A percentile compares a stretch with the other conserved stretches of the same genome.
Evolutionary conservation across 257 asterid species (phyloP).

Genomic region (Lavandula angustifolia): DNA sequence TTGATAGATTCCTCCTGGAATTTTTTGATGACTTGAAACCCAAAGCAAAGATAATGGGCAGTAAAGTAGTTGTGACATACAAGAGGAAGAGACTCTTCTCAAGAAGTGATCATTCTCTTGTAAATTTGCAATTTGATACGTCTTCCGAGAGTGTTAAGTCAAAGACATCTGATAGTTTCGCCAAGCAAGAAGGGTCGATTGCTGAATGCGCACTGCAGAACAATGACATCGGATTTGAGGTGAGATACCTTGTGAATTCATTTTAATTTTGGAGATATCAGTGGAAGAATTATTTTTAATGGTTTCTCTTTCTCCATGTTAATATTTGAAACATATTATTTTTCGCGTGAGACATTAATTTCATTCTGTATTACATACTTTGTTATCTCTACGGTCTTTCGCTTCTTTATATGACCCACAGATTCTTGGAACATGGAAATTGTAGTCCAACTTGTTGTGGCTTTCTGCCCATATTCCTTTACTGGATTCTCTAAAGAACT

Average conservation of each 20-base stretch:
- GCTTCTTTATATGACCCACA: constrained; percentile 30
- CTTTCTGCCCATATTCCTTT: constrained; percentile 19
- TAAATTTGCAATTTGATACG: constrained; percentile 32
- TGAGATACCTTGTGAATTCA: constrained; percentile 36
- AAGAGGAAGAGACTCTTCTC: constrained; percentile 55
- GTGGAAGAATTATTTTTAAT: background rate
- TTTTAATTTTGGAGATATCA: constrained; percentile 21
- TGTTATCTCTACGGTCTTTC: constrained; percentile 17
- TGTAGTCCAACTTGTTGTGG: constrained; percentile 16
- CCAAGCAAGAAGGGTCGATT: constrained; percentile 36
- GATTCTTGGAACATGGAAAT: constrained; percentile 27
- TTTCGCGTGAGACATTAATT: constrained; percentile 5
- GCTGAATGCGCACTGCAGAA: constrained; percentile 38
- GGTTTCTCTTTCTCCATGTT: background rate
- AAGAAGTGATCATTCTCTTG: constrained; percentile 33
- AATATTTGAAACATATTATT: constrained; percentile 8
- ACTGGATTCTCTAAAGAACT: constrained; percentile 15
- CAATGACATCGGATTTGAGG: constrained; percentile 43
- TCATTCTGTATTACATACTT: constrained; percentile 1
- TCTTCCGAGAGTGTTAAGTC: constrained; percentile 28
- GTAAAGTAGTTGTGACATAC: constrained; percentile 62
- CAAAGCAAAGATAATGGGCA: constrained; percentile 42
- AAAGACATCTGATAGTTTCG: constrained; percentile 21
- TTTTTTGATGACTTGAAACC: constrained; percentile 7
- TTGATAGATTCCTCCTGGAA: background rate